Percentiles rank a stretch among this genome's conserved stretches.
phyloP scores from a whole-genome alignment of 2,329 filamentous ascomycete genomes.

The Pseudogymnoascus sp. region DNA sequence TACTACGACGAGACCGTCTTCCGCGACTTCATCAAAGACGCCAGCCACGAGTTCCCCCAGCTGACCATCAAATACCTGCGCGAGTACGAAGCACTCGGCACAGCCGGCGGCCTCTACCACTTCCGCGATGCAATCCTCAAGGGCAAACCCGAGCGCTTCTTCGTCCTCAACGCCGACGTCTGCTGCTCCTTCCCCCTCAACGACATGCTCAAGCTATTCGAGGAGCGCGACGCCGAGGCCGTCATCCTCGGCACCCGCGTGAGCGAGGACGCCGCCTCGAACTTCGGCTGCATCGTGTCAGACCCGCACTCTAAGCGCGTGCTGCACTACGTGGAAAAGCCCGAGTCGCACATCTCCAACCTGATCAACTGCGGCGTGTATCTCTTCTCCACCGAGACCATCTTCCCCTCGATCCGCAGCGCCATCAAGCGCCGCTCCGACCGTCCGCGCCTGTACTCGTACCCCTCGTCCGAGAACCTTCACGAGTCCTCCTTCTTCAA shows the following conservation, averaged over 20 bases:
- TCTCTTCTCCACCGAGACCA: constrained; percentile 89
- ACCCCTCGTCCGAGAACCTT: constrained; percentile 91
- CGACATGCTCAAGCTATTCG: constrained; percentile 91
- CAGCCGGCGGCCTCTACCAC: constrained; percentile 94
- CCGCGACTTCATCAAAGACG: constrained; percentile 95
- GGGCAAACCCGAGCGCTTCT: constrained; percentile 87
- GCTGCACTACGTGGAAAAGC: constrained; percentile 98
- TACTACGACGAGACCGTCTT: constrained; percentile 98
- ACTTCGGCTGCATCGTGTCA: constrained; percentile 97
- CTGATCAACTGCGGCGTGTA: constrained; percentile 99
- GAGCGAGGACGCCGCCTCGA: constrained; percentile 81
- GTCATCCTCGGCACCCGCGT: constrained; percentile 92
- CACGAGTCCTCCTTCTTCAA: constrained; percentile 58
- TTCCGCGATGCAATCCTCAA: constrained; percentile 99
- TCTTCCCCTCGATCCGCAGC: constrained; percentile 90
- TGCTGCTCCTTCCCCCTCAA: constrained; percentile 96
- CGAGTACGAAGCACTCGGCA: constrained; percentile 94
- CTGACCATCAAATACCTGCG: constrained; percentile 91
- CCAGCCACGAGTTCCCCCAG: constrained; percentile 74
- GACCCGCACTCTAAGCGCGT: constrained; percentile 91
- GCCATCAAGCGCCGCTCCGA: constrained; percentile 95
- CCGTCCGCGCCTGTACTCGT: constrained; percentile 84
- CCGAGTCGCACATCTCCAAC: constrained; percentile 94
- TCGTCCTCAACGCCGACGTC: constrained; percentile 95
- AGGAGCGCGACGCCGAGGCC: constrained; percentile 92